Evolutionary conservation across 805 yeast genomes (phyloP).

Genomic region (Kuraishia hungarica): DNA sequence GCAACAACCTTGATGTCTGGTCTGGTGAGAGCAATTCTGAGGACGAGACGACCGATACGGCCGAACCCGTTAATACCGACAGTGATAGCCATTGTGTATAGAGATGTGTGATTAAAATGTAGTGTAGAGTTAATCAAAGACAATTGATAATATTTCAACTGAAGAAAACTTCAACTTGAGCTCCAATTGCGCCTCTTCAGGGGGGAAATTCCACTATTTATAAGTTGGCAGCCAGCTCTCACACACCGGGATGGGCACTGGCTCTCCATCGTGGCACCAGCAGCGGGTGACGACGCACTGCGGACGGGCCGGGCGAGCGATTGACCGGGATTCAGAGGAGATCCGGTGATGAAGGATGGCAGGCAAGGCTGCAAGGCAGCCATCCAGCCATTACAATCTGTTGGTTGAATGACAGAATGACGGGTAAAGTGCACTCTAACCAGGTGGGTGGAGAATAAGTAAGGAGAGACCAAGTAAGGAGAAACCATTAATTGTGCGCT

Average conservation of each 20-base stretch:
- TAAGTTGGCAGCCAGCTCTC: no score
- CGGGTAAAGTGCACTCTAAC: no score
- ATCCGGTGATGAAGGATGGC: no score
- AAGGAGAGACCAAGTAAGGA: no score
- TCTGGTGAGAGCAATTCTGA: slow-evolving; percentile 73
- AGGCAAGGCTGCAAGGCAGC: not conserved
- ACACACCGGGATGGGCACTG: not conserved
- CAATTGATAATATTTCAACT: no score
- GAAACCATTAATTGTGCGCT: no score
- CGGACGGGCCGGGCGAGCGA: no score
- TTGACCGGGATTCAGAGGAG: no score
- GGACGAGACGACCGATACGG: slow-evolving; percentile 84
- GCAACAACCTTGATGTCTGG: slow-evolving; percentile 76
- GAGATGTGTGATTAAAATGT: not conserved
- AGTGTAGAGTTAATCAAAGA: not conserved
- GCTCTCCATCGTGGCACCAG: not conserved
- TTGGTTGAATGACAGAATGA: no score
- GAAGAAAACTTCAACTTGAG: no score
- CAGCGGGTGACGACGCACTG: not conserved
- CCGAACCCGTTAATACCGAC: slow-evolving; percentile 95
- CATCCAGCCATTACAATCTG: no score
- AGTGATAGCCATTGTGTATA: slow-evolving; percentile 43
- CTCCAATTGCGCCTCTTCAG: not conserved
- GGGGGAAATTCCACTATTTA: not conserved
- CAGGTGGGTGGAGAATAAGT: no score